phyloP scores from a whole-genome alignment of 1,284 basidiomycete species.

The Quambalaria eucalypti region DNA sequence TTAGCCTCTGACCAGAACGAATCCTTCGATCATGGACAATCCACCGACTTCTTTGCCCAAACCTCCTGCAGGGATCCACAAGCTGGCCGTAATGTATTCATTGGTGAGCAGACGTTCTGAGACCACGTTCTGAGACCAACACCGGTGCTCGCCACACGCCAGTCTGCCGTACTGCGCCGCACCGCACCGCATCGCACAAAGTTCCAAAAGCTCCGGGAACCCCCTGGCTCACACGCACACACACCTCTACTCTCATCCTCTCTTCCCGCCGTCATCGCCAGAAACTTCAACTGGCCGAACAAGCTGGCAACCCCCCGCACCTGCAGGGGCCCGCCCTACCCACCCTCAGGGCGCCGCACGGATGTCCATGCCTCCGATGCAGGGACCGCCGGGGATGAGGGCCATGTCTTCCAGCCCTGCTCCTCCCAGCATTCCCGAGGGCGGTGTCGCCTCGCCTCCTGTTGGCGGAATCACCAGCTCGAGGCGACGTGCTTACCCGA shows the following conservation, averaged over 20 bases:
- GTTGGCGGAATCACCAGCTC: slow-evolving; percentile 48
- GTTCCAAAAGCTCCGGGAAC: too few species aligned
- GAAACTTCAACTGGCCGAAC: slow-evolving; percentile 46
- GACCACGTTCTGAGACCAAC: background rate
- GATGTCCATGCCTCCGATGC: slow-evolving; percentile 44
- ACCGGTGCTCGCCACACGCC: too few species aligned
- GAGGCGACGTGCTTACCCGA: slow-evolving; percentile 48
- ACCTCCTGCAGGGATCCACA: slow-evolving; percentile 60
- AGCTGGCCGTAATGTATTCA: slow-evolving; percentile 74
- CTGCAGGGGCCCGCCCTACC: slow-evolving; percentile 17
- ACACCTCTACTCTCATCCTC: background rate
- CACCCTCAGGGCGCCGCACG: slow-evolving; percentile 38
- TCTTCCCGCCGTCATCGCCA: background rate
- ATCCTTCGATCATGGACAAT: too few species aligned
- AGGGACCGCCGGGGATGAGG: slow-evolving; percentile 25
- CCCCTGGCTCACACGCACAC: too few species aligned
- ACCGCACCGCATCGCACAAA: too few species aligned
- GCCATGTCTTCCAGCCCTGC: slow-evolving; percentile 10
- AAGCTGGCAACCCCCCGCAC: slow-evolving; percentile 45
- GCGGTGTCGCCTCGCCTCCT: slow-evolving; percentile 24
- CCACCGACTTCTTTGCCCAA: slow-evolving; percentile 13
- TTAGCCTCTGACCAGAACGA: too few species aligned
- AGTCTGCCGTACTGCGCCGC: too few species aligned
- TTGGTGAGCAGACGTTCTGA: slow-evolving; percentile 53
- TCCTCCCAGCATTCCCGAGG: slow-evolving; percentile 15